Percentiles rank a stretch among this genome's conserved stretches.
phyloP scores from a whole-genome alignment of 345 rosid genomes.

The Linum usitatissimum region DNA sequence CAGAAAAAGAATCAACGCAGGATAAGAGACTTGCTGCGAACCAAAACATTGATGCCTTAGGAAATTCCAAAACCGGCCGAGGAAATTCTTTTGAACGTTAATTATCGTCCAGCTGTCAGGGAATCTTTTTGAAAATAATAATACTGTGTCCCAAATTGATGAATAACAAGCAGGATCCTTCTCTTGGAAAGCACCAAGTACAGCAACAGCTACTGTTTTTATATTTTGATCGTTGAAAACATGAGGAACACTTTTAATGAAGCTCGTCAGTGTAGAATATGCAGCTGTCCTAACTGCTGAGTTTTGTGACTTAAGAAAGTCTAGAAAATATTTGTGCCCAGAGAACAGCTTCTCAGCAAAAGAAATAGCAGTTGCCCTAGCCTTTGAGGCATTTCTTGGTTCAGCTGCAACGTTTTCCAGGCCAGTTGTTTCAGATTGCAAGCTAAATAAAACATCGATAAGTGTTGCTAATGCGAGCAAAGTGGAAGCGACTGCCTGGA shows the following conservation, averaged over 20 bases:
- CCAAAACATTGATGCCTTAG: constrained; percentile 82
- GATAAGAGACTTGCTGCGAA: constrained; percentile 83
- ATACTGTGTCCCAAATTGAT: constrained; percentile 82
- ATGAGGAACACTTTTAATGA: constrained; percentile 57
- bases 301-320: constrained; percentile 60
- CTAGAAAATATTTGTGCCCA: constrained; percentile 57
- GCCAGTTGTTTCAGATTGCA: constrained; percentile 44
- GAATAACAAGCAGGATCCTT: constrained; percentile 78
- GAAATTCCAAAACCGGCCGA: constrained; percentile 65
- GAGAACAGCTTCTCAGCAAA: constrained; percentile 73
- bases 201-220: constrained; percentile 47
- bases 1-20: constrained; percentile 65
- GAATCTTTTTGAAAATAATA: constrained; percentile 62
- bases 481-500: constrained; percentile 76
- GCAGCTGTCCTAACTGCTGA: constrained; percentile 72
- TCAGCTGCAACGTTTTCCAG: constrained; percentile 43
- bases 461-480: constrained; percentile 77
- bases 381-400: constrained; percentile 62
- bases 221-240: constrained; percentile 51
- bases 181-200: constrained; percentile 85
- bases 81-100: constrained; percentile 56
- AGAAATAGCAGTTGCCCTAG: constrained; percentile 54
- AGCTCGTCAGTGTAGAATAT: constrained; percentile 59
- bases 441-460: constrained; percentile 56
- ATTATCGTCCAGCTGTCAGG: constrained; percentile 65